phyloP scores from a whole-genome alignment of 257 asterid genomes.

The Solanum raphanifolium region DNA sequence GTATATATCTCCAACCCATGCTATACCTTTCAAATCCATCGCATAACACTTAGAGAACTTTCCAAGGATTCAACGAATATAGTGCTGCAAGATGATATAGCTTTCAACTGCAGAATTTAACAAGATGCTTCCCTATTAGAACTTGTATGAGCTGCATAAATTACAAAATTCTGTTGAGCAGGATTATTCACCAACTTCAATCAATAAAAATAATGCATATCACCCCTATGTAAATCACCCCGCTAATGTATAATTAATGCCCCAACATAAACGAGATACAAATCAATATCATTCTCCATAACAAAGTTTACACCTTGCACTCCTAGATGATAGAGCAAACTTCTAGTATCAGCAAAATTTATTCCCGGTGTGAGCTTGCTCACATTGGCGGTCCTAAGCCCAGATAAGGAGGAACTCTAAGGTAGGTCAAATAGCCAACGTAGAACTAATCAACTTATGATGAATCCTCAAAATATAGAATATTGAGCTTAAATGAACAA shows the following conservation, averaged over 20 bases:
- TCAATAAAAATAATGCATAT: not conserved
- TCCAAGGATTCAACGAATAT: not conserved
- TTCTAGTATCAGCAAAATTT: not conserved
- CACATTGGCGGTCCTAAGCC: not conserved
- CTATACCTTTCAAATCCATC: constrained; percentile 62
- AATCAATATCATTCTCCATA: not conserved
- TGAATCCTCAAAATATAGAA: not conserved
- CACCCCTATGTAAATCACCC: not conserved
- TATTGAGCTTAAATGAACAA: not conserved
- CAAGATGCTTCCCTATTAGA: not conserved
- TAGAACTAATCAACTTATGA: not conserved
- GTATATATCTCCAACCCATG: constrained; percentile 67
- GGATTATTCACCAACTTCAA: not conserved
- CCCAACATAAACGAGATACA: not conserved
- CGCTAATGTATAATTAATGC: not conserved
- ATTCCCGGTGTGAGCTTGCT: not conserved
- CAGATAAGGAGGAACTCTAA: not conserved
- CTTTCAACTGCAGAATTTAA: constrained; percentile 1
- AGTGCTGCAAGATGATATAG: not conserved
- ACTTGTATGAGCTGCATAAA: not conserved
- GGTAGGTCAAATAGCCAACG: not conserved
- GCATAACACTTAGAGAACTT: not conserved
- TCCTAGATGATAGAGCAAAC: not conserved
- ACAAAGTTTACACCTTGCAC: not conserved
- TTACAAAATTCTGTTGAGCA: not conserved